These are phyloP conservation scores for Metrosideros polymorpha DNA, from an alignment of 441 rosid species.

Conservation along the genomic window DNA sequence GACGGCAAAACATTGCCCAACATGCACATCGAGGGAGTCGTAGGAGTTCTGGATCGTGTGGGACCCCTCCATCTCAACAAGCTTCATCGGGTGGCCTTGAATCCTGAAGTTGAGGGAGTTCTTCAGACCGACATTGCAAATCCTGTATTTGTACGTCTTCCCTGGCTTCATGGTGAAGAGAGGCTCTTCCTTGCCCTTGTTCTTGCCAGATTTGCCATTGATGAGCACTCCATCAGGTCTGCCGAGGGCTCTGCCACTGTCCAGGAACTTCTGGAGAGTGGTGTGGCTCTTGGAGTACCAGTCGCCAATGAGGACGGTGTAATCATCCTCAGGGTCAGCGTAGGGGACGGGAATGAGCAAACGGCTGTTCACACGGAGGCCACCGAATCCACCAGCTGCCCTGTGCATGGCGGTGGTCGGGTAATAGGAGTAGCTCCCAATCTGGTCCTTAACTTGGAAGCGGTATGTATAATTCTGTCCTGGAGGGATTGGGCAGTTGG, in stretches of 20 bases:
- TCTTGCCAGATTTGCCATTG: not conserved
- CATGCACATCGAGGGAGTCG: not conserved
- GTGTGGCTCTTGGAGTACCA: constrained; percentile 6
- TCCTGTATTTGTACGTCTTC: not conserved
- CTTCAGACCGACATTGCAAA: constrained; percentile 1
- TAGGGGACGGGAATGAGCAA: not conserved
- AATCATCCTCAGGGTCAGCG: not conserved
- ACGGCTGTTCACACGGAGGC: constrained; percentile 4
- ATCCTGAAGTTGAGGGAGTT: constrained; percentile 6
- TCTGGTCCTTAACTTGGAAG: constrained; percentile 2
- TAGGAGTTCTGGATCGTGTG: not conserved
- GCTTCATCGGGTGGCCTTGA: not conserved
- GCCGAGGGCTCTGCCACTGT: not conserved
- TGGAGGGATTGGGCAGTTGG: not conserved
- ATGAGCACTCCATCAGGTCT: constrained; percentile 2
- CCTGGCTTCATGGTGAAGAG: constrained; percentile 5
- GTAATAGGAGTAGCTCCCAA: not conserved
- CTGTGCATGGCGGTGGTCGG: not conserved
- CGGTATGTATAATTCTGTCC: constrained; percentile 1
- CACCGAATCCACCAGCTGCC: not conserved
- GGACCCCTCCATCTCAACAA: constrained; percentile 1
- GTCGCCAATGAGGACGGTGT: constrained; percentile 2
- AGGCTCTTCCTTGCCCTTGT: not conserved
- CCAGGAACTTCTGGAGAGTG: not conserved
- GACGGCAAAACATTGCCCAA: not conserved